Conservation (phyloP, 2,329 filamentous ascomycete genomes). For the Thielaviopsis populi region DNA sequence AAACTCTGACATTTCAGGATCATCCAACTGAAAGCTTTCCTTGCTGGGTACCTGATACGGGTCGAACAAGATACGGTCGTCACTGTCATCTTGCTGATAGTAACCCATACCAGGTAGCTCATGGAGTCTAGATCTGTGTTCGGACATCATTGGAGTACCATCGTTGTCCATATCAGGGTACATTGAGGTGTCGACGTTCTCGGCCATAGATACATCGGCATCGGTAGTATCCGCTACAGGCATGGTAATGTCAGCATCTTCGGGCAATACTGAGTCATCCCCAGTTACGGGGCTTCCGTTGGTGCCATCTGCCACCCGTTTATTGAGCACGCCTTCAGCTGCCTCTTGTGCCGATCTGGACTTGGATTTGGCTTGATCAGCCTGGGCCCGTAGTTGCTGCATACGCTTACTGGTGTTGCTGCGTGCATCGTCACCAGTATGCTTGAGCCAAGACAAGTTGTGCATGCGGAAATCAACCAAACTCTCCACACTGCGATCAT, state of each 20-base stretch:
- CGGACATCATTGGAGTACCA: constrained; percentile 23
- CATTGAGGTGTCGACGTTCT: constrained; percentile 9
- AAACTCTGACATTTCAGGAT: constrained; percentile 37
- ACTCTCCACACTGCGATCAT: constrained; percentile 77
- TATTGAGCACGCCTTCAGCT: constrained; percentile 21
- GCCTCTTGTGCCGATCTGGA: constrained; percentile 25
- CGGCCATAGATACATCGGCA: not conserved
- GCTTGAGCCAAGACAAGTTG: constrained; percentile 69
- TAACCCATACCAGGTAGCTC: constrained; percentile 37
- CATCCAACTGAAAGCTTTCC: constrained; percentile 29
- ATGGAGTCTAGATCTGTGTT: constrained; percentile 29
- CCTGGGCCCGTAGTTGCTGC: constrained; percentile 40
- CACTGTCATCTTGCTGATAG: constrained; percentile 43
- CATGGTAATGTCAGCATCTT: not conserved
- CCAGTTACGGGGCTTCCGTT: not conserved
- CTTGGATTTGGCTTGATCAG: constrained; percentile 39
- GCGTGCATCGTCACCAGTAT: constrained; percentile 40
- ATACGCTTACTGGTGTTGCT: constrained; percentile 43
- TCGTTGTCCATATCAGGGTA: constrained; percentile 37
- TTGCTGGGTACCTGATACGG: constrained; percentile 39
- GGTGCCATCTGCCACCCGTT: not conserved
- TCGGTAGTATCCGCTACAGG: not conserved
- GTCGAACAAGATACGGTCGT: constrained; percentile 45
- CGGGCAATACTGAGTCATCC: not conserved
- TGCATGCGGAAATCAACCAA: constrained; percentile 83